Base-by-base conservation (phyloP, 371 early-diverging fungal species). In the Mortierella sp. region DNA sequence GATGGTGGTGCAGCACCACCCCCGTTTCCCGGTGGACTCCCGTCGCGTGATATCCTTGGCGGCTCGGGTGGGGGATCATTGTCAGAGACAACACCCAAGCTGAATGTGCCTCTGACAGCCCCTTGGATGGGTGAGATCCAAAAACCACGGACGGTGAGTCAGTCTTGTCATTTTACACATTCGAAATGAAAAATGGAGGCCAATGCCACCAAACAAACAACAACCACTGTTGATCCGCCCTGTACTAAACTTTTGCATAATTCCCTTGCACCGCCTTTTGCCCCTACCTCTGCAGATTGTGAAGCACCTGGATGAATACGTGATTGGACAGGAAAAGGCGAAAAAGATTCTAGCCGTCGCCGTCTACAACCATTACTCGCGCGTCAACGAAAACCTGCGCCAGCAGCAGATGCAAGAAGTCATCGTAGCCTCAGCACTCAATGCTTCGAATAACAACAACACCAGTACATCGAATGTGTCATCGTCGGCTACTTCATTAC, bases 321-420 rank as follows among this genome's bases (percentile, higher is more conserved):
- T 97, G 38, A 95, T 97, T 79, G 97, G 97, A 5, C 97, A 97
- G 88, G 95, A 96, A 38, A 84, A 93, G 43, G 95, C 97, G 18
- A 97, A 97, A 83, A 93, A 94, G 87, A 93, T 93, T 7, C 88
- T 97, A 56, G 91, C 97, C 0, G 96, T 96, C 6, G 97, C 98
- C 6, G 93, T 97, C 16, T 96, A 93, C 87, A 97, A 96, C 81
- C 98, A 97, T 81, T 97, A 97, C 84, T 93, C 91, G 63, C 91
- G 97, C 4, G 93, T 97, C 10, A 90, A 91, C n/a, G 92, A 93
- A 63, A 97, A 97, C 75, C 60, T 91, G 60, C 88, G 80, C 27
- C 87, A 83, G 65, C 87, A 88, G 48, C 83, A 83, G 55, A 82
- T 86, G 27, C 87, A 86, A 68, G 87, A 86, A 29, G 71, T 82